Base-by-base conservation (phyloP, 1,139 yeast genomes). In the Saccharomycopsis crataegensis region DNA sequence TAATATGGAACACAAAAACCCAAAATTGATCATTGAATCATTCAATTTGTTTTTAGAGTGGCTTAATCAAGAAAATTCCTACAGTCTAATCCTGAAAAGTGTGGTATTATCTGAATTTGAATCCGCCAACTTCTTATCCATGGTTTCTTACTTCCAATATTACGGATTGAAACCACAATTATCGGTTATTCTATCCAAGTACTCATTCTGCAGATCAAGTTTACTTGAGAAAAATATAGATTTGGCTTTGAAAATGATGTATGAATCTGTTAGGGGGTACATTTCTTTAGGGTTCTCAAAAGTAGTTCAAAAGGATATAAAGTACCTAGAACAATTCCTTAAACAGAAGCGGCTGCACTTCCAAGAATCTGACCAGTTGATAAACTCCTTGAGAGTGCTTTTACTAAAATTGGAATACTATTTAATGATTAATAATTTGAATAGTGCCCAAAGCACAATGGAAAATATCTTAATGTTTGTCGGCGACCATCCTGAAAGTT, bases 11-110 rank as follows among this genome's bases (percentile, higher is more conserved):
- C 6, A 43, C 3, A 34, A 48, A 31, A 41, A 49, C 32, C 46
- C 46, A 9, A 17, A 42, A 14, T 28, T 47, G 8, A 37, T 51
- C 9, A 12, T 44, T 7, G 52, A 48, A 16, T 33, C 38, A 5
- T 32, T 48, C 46, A 48, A 51, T 11, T 12, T 46, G 11, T 53
- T 53, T 40, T 6, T 50, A 8, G 16, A 38, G 8, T 54, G 57
- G 57, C 8, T 54, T 11, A 38, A 42, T 9, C 22, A 28, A 17
- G 36, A 31, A 22, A 36, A 16, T 9, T 44, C 36, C 16, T 14
- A 2, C 14, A 11, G 16, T 43, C 32, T 31, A 12, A n/a, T 43
- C 22, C 8, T 22, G 8, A 43, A 33, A 31, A 37, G 49, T 36
- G 32, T 14, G 6, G 3, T 38, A 7, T 17, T 48, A 8, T 14